Conservation (phyloP, 2,329 filamentous ascomycete species). For the Fusarium pininemorale region DNA sequence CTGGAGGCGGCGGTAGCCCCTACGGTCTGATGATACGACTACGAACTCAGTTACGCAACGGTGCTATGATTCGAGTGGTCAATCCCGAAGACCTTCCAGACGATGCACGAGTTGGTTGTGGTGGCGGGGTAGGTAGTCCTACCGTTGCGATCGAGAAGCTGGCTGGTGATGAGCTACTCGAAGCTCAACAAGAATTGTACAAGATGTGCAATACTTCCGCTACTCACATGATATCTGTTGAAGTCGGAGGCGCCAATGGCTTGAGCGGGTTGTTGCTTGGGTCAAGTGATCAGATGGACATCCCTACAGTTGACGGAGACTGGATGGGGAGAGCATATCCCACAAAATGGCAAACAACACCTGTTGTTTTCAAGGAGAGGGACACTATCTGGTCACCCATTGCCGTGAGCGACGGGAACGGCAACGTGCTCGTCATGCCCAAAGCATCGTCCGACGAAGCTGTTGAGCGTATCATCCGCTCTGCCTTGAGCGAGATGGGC, state of each 20-base stretch:
- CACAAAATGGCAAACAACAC: constrained; percentile 64
- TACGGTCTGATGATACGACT: constrained; percentile 62
- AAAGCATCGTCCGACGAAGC: constrained; percentile 56
- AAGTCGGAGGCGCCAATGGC: constrained; percentile 75
- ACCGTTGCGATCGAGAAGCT: constrained; percentile 70
- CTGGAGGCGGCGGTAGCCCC: constrained; percentile 67
- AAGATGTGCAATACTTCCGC: constrained; percentile 57
- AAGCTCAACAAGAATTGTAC: constrained; percentile 63
- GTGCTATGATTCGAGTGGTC: constrained; percentile 61
- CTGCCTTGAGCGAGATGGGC: constrained; percentile 64
- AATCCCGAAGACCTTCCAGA: constrained; percentile 60
- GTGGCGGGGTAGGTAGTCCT: constrained; percentile 67
- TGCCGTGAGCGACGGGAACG: constrained; percentile 62
- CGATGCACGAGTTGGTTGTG: constrained; percentile 62
- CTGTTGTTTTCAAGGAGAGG: constrained; percentile 60
- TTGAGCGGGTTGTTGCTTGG: constrained; percentile 67
- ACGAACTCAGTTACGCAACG: constrained; percentile 59
- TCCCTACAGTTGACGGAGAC: constrained; percentile 63
- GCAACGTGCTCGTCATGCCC: constrained; percentile 60
- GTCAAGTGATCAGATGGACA: constrained; percentile 60
- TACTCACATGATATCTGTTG: constrained; percentile 68
- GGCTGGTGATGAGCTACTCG: constrained; percentile 63
- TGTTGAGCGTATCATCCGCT: constrained; percentile 60
- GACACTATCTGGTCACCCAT: constrained; percentile 56
- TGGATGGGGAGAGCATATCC: constrained; percentile 67